Conservation (phyloP, 2,329 filamentous ascomycete species). For the Karstenula rhodostoma region DNA sequence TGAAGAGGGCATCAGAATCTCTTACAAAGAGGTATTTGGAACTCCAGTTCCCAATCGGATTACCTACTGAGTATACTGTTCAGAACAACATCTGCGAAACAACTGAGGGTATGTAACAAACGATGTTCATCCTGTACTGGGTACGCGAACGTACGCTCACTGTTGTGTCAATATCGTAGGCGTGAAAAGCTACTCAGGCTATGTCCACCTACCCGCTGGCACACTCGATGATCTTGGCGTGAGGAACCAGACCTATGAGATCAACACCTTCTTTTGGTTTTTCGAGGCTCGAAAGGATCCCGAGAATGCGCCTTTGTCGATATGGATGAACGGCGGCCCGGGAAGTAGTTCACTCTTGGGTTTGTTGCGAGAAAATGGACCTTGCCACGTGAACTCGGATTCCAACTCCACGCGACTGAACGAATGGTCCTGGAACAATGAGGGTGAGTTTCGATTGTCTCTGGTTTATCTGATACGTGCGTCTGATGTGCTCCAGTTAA, state of each 20-base stretch:
- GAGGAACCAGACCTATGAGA: conserved; percentile 57
- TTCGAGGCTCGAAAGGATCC: conserved; percentile 67
- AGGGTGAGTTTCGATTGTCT: conserved; percentile 37
- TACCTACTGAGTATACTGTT: background rate
- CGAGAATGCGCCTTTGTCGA: conserved; percentile 62
- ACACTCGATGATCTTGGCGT: conserved; percentile 48
- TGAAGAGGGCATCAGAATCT: conserved; percentile 51
- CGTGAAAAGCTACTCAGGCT: conserved; percentile 67
- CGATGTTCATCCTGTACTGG: background rate
- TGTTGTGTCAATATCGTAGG: conserved; percentile 28
- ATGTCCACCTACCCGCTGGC: conserved; percentile 64
- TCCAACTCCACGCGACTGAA: conserved; percentile 62
- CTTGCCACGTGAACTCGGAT: conserved; percentile 63
- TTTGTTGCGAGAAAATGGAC: conserved; percentile 57
- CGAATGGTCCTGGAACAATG: conserved; percentile 69
- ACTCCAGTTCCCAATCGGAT: background rate
- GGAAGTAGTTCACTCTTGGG: conserved; percentile 55
- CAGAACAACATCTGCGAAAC: conserved; percentile 63
- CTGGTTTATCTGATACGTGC: background rate
- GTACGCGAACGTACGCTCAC: background rate
- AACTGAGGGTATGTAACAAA: conserved; percentile 44
- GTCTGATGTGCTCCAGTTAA: conserved; percentile 41
- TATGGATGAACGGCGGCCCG: conserved; percentile 70
- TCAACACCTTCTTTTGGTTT: conserved; percentile 71
- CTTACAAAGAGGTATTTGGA: conserved; percentile 53